Evolutionary conservation across 345 rosid genomes (phyloP), one percentile per base, ranked within the genome.

Genomic region (Melaleuca quinquenervia): DNA sequence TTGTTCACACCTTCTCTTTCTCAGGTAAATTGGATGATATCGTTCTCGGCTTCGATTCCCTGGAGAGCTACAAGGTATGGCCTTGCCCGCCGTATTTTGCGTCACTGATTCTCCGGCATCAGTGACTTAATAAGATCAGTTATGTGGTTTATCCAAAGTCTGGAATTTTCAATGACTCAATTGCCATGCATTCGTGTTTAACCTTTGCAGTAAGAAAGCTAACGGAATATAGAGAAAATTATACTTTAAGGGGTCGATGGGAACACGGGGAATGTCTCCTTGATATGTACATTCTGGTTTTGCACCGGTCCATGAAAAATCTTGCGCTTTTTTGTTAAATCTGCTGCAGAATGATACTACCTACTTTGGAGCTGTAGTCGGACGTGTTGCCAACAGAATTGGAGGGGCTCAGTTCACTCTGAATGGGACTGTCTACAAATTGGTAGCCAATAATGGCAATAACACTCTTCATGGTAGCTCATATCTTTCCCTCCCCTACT

Each of bases 341-440:
- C 3, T 84, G 76, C 48, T 83, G 84, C 90, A 96, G 98, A 96
- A 90, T 60, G 98, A 93, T 85, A 85, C 92, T 48, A 88, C 95
- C n/a, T 91, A 90, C 86, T 97, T 97, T 51, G 99, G 99, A 50
- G 95, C 95, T 49, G 87, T 95, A 1, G 94, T 97, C 55, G 99
- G 99, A 84, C 93, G 98, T 15, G 98, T 97, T 1, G 99, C 98
- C 6, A 96, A 97, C 82, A 90, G 99, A 90, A 97, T 96, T 9
- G 91, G 89, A 53, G 91, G 90, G 18, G 98, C 98, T 41, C 86
- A 88, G 29, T 95, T 95, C 84, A 76, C 89, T n/a, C 84, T 96
- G 10, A 89, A 95, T 89, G 99, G 98, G 50, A 86, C 85, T 13
- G 13, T 20, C 6, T 93, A 94, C 88, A 92, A 93, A 84, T 88